Evolutionary conservation across 768 basidiomycete species (phyloP).

Genomic region (Russula earlei): DNA sequence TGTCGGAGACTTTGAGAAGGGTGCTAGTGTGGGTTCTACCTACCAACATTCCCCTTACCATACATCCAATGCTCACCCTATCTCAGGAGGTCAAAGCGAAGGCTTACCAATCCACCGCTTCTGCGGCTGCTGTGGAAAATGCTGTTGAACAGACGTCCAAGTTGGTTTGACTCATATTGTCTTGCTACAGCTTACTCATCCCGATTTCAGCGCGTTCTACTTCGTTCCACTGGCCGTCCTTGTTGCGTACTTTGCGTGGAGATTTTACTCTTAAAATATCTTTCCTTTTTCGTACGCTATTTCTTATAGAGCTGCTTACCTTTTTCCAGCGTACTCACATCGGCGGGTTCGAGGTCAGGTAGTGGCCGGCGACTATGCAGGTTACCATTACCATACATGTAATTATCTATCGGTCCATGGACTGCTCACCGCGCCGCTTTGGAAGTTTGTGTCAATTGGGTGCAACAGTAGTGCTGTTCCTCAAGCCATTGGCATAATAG

Average conservation of each 20-base stretch:
- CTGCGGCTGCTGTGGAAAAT: constrained; percentile 12
- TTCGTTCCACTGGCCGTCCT: constrained; percentile 35
- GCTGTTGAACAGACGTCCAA: constrained; percentile 20
- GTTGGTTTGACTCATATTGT: constrained; percentile 2
- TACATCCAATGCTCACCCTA: background rate
- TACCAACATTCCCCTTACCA: background rate
- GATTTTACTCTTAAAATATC: constrained; percentile 26
- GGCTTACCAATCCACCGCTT: constrained; percentile 3
- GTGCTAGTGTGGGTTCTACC: constrained; percentile 29
- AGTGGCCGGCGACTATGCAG: background rate
- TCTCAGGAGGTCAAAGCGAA: constrained; percentile 11
- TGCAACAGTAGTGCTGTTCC: too few species aligned
- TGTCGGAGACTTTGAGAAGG: constrained; percentile 67
- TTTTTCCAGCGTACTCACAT: background rate
- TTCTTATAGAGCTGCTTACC: background rate
- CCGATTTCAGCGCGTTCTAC: constrained; percentile 28
- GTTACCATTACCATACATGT: too few species aligned
- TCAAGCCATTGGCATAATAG: too few species aligned
- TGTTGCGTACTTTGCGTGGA: constrained; percentile 39
- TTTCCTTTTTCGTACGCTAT: background rate
- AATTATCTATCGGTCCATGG: too few species aligned
- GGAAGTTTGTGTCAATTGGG: too few species aligned
- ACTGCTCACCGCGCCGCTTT: too few species aligned
- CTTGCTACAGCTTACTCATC: background rate
- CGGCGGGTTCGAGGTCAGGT: background rate